phyloP scores from a whole-genome alignment of 1,284 basidiomycete genomes.

The Malassezia furfur region DNA sequence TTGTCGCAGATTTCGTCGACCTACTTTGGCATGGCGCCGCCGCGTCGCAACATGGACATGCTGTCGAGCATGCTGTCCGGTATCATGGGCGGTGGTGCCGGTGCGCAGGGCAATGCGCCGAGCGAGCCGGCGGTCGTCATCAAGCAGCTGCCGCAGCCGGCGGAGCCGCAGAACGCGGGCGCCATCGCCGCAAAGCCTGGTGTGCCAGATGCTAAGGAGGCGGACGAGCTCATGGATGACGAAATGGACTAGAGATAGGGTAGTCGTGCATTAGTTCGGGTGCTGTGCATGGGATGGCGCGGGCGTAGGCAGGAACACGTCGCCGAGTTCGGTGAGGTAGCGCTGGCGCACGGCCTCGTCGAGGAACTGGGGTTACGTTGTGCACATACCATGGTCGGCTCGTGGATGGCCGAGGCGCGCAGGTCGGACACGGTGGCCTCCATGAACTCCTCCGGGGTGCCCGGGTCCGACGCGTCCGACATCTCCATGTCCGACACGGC shows the following conservation, averaged over 20 bases:
- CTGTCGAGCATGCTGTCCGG: slow-evolving; percentile 15
- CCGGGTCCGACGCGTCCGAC: not conserved
- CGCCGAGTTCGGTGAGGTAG: not conserved
- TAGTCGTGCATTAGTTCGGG: not conserved
- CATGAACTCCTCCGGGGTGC: not conserved
- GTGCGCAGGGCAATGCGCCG: not conserved
- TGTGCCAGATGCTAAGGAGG: not conserved
- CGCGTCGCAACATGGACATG: slow-evolving; percentile 9
- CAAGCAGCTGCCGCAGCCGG: slow-evolving; percentile 11
- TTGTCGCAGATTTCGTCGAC: slow-evolving; percentile 9
- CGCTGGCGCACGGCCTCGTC: slow-evolving; percentile 1
- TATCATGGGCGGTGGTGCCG: slow-evolving; percentile 5
- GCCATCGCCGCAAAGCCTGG: not conserved
- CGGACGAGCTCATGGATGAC: slow-evolving; percentile 16
- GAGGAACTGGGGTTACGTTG: not conserved
- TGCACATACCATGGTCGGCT: not conserved
- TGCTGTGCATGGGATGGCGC: too few relatives aligned
- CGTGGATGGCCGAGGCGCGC: not conserved
- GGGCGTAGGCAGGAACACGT: not conserved
- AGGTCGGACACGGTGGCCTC: not conserved
- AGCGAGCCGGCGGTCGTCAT: not conserved
- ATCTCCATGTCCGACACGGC: not conserved
- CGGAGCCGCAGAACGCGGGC: not conserved
- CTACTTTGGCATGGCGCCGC: slow-evolving; percentile 9
- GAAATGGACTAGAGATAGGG: slow-evolving; percentile 13